These are phyloP conservation scores for Backusella morwellensis DNA, from an alignment of 192 early-diverging fungal species.

Conservation along the genomic window DNA sequence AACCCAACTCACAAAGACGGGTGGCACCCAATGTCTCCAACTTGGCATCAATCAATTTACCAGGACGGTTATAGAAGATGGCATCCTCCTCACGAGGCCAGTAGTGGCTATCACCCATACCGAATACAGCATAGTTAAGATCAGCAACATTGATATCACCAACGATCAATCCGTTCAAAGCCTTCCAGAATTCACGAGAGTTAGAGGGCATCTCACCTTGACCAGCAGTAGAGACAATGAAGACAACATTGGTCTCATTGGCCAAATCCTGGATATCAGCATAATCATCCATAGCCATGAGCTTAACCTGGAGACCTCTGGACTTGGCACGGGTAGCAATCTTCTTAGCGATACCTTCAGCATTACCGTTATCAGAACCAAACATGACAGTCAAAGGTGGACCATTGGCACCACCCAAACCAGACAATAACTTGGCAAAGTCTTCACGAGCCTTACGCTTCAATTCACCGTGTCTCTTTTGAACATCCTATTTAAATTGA, in stretches of 20 bases:
- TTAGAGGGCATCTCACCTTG: constrained; percentile 97
- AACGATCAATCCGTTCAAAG: constrained; percentile 56
- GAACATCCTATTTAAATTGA: constrained; percentile 39
- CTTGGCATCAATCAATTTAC: constrained; percentile 81
- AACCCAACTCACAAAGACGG: constrained; percentile 61
- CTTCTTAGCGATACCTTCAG: constrained; percentile 78
- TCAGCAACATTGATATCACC: constrained; percentile 60
- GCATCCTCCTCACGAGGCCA: constrained; percentile 92
- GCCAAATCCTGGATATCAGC: constrained; percentile 74
- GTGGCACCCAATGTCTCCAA: constrained; percentile 74
- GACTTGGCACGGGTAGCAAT: constrained; percentile 79
- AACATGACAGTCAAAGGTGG: constrained; percentile 84
- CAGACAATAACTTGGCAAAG: constrained; percentile 65
- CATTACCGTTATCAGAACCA: constrained; percentile 91
- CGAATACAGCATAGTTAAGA: constrained; percentile 81
- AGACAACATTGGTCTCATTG: constrained; percentile 74
- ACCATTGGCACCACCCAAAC: constrained; percentile 57
- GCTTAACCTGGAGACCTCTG: constrained; percentile 76
- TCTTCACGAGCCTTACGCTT: constrained; percentile 66
- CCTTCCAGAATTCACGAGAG: constrained; percentile 85
- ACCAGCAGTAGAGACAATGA: constrained; percentile 85
- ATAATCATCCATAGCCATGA: constrained; percentile 82
- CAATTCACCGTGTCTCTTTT: constrained; percentile 59
- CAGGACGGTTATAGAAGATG: constrained; percentile 89
- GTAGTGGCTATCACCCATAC: constrained; percentile 93